These are phyloP conservation scores for Paraleonurus japonicus DNA, from an alignment of 257 asterid genomes.

Conservation along the genomic window DNA sequence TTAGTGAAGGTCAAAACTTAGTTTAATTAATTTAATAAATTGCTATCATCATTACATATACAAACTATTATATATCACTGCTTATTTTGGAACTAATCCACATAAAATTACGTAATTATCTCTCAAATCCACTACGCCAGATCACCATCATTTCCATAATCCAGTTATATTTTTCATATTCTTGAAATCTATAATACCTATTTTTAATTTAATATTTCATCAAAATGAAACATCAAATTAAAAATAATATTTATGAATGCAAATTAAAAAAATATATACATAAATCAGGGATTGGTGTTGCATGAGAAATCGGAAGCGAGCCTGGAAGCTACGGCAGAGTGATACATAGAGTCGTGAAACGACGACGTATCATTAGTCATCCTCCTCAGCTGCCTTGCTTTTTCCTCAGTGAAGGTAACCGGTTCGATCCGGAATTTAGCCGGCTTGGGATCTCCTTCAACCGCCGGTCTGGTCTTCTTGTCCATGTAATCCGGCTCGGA, in stretches of 20 bases:
- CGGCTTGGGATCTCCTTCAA: neutral
- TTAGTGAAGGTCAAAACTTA: neutral
- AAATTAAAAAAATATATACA: neutral
- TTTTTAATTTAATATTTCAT: neutral
- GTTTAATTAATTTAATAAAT: neutral
- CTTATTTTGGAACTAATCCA: neutral
- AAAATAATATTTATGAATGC: neutral
- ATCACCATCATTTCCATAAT: too few relatives aligned
- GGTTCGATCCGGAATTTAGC: slow-evolving; percentile 39
- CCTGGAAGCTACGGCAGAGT: slow-evolving; percentile 74
- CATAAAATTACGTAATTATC: too few relatives aligned
- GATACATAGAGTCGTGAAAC: slow-evolving; percentile 67
- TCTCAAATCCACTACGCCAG: too few relatives aligned
- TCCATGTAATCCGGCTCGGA: slow-evolving; percentile 58
- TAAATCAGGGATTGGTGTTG: neutral
- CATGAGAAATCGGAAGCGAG: slow-evolving; percentile 65
- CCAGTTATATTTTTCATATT: too few relatives aligned
- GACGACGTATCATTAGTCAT: slow-evolving; percentile 48
- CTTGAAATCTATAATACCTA: neutral
- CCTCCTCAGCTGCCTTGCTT: slow-evolving; percentile 61
- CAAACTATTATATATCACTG: neutral
- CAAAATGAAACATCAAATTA: neutral
- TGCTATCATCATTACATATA: neutral
- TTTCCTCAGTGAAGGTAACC: slow-evolving; percentile 63
- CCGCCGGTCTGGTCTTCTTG: slow-evolving; percentile 23